These are phyloP conservation scores for Medicago truncatula DNA, from an alignment of 306 rosid species.

Conservation along the genomic window MtrunA17r5.0-ANR NC_053048.1:41943001-41943500, in stretches of 20 bases:
- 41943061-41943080: slow-evolving; percentile 82
- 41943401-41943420: too few species aligned
- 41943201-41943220: too few species aligned
- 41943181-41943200: not conserved
- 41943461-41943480: too few species aligned
- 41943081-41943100: slow-evolving; percentile 78
- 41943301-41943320: too few species aligned
- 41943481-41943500: too few species aligned
- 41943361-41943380: too few species aligned
- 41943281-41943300: too few species aligned
- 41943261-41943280: not conserved
- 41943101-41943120: slow-evolving; percentile 94
- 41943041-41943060: slow-evolving; percentile 80
- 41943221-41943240: not conserved
- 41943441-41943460: too few species aligned
- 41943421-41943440: too few species aligned
- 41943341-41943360: too few species aligned
- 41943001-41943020: slow-evolving; percentile 90
- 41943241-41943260: slow-evolving; percentile 12
- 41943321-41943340: too few species aligned
- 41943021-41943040: slow-evolving; percentile 80
- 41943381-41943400: too few species aligned
- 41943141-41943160: not conserved
- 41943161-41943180: not conserved
- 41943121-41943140: slow-evolving; percentile 97